phyloP scores from a whole-genome alignment of 2,329 filamentous ascomycete species.

The Colletotrichum sp. region DNA sequence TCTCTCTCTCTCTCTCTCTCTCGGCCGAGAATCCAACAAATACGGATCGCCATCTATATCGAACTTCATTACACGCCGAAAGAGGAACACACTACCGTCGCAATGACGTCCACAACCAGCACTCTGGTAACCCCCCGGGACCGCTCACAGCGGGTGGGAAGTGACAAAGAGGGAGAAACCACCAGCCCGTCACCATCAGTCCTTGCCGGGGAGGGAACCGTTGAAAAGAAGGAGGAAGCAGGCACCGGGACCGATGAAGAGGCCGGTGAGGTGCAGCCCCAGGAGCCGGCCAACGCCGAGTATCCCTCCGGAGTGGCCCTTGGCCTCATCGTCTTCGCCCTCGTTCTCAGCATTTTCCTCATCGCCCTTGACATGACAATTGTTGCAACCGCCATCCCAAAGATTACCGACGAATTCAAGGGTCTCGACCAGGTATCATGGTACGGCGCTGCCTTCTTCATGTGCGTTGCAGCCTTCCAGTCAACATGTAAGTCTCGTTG shows the following conservation, averaged over 20 bases:
- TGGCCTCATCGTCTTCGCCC: constrained; percentile 47
- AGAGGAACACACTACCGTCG: not conserved
- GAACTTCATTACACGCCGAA: not conserved
- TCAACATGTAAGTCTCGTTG: constrained; percentile 35
- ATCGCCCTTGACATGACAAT: constrained; percentile 57
- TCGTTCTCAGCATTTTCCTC: constrained; percentile 54
- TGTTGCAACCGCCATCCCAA: constrained; percentile 61
- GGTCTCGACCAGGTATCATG: constrained; percentile 59
- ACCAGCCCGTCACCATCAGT: constrained; percentile 15
- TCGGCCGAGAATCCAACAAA: not conserved
- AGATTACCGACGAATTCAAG: constrained; percentile 58
- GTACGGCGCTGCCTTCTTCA: constrained; percentile 62
- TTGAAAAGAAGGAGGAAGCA: constrained; percentile 10
- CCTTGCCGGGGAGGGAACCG: not conserved
- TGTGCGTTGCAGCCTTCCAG: constrained; percentile 50
- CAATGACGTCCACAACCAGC: constrained; percentile 13
- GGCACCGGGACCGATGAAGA: constrained; percentile 16
- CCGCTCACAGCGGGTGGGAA: not conserved
- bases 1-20: not conserved
- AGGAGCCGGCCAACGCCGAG: constrained; percentile 30
- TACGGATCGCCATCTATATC: not conserved
- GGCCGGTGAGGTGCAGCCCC: not conserved
- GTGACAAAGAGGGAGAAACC: constrained; percentile 7
- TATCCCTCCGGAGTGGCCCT: constrained; percentile 45
- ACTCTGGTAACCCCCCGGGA: constrained; percentile 8